Base-by-base conservation (phyloP, 192 early-diverging fungal species). In the Linderina pennispora region DNA sequence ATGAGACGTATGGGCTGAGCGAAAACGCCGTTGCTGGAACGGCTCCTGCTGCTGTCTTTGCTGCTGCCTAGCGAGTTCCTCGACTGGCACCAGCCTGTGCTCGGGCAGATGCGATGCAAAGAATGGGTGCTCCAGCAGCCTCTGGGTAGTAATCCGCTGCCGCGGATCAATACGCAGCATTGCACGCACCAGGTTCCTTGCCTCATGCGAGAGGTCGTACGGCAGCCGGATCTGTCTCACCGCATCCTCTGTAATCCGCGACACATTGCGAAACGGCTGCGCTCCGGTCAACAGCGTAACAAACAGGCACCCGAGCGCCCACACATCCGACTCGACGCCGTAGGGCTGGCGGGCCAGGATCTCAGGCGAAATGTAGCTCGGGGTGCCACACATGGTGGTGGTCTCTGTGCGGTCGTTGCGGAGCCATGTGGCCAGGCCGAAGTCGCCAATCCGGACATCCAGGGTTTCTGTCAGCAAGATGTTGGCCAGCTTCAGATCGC, bases 321-420 rank as follows among this genome's bases (percentile, higher is more conserved):
- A 89, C 8, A 87, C 66, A 48, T 89, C 87, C 0, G 84, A 77
- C 4, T 80, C 55, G 1, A 84, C 63, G 2, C 87, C 83, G 53
- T 89, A 87, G 14, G 87, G 81, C 44, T 73, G 73, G 14, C 81
- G 68, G 8, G 81, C 76, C 1, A 88, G 69, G 15, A 88, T 85
- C 54, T 89, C 87, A 2, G 86, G 85, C 20, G 83, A 79, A 9
- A 89, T 87, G 55, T 89, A 89, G 46, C 82, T 87, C 13, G 85
- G 84, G 2, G 87, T 89, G 17, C 87, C 87, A 46, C 87, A 89
- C 75, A 87, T 68, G 0, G 85, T 87, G 41, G 79, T 75, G 32
- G 86, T 83, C 55, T 90, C 87, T 23, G 74, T 55, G 1, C 46
- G 25, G 11, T 55, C 45, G 23, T 13, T 15, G 36, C 79, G 78